phyloP scores from a whole-genome alignment of 2,329 filamentous ascomycete species.

The Pseudogymnoascus sp. region DNA sequence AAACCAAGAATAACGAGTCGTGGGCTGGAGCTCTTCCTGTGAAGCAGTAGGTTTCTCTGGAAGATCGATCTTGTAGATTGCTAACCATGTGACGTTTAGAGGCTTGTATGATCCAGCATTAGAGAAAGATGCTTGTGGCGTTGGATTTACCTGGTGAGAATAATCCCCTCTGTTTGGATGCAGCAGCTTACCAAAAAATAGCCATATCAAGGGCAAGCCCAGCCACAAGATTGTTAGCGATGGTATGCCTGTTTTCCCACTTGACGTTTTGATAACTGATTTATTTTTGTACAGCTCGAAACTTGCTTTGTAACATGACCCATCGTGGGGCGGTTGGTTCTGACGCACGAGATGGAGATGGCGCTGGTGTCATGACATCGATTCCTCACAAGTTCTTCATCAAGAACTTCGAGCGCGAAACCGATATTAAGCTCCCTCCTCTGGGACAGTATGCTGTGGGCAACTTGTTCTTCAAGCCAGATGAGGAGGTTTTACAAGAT shows the following conservation, averaged over 20 bases:
- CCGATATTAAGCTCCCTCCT: conserved; percentile 77
- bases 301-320: conserved; percentile 99
- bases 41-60: conserved; percentile 60
- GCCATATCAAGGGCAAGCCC: conserved; percentile 92
- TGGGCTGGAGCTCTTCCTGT: conserved; percentile 93
- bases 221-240: conserved; percentile 99
- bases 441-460: conserved; percentile 92
- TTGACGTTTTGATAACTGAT: conserved; percentile 26
- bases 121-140: conserved; percentile 99
- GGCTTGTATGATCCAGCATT: conserved; percentile 93
- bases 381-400: conserved; percentile 98
- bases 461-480: conserved; percentile 98
- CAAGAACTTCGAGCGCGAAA: conserved; percentile 94
- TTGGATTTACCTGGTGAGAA: conserved; percentile 92
- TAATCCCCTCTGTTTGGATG: not conserved
- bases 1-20: conserved; percentile 73
- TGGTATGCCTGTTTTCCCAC: conserved; percentile 51
- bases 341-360: conserved; percentile 94
- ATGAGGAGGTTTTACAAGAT: conserved; percentile 79
- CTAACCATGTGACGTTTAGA: conserved; percentile 28
- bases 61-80: not conserved
- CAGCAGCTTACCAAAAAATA: conserved; percentile 31
- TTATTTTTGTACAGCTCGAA: conserved; percentile 54
- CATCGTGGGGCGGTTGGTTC: conserved; percentile 97
- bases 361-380: conserved; percentile 98